These are phyloP conservation scores for Leccinum imitatum DNA, from an alignment of 768 basidiomycete species.

Conservation along the genomic window DNA sequence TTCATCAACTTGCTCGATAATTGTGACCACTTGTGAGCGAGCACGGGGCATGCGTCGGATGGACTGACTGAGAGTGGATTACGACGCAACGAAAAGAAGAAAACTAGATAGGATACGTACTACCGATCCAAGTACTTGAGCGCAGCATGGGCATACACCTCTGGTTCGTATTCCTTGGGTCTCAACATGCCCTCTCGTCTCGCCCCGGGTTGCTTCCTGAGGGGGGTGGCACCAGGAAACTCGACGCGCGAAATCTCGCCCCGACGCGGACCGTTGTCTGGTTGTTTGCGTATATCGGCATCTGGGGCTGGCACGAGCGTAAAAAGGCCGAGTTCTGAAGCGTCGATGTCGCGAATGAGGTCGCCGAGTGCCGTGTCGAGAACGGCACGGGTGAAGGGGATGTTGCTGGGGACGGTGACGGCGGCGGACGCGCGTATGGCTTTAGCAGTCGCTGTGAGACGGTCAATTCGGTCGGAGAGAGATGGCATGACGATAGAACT, in stretches of 20 bases:
- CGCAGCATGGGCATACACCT: constrained; percentile 74
- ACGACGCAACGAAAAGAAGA: constrained; percentile 23
- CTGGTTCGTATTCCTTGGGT: constrained; percentile 58
- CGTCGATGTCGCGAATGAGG: constrained; percentile 77
- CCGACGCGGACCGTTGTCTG: constrained; percentile 28
- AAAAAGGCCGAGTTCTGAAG: constrained; percentile 78
- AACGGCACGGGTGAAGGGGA: constrained; percentile 62
- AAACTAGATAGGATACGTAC: constrained; percentile 42
- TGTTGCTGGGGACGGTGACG: constrained; percentile 26
- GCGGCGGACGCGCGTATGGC: constrained; percentile 49
- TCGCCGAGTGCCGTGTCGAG: constrained; percentile 64
- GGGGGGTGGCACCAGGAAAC: constrained; percentile 70
- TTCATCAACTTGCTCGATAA: constrained; percentile 40
- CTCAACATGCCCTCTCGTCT: constrained; percentile 38
- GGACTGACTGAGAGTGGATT: constrained; percentile 38
- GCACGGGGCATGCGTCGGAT: constrained; percentile 51
- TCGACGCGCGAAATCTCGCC: constrained; percentile 59
- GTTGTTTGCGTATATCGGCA: constrained; percentile 28
- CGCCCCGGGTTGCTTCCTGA: constrained; percentile 42
- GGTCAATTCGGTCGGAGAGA: constrained; percentile 68
- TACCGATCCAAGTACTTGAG: constrained; percentile 76
- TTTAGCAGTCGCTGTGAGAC: constrained; percentile 51
- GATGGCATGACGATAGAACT: constrained; percentile 42
- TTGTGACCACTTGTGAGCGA: constrained; percentile 38
- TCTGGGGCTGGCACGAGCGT: constrained; percentile 47